Evolutionary conservation across 2,329 filamentous ascomycete species (phyloP).

Genomic region (Amylocarpus encephaloides): DNA sequence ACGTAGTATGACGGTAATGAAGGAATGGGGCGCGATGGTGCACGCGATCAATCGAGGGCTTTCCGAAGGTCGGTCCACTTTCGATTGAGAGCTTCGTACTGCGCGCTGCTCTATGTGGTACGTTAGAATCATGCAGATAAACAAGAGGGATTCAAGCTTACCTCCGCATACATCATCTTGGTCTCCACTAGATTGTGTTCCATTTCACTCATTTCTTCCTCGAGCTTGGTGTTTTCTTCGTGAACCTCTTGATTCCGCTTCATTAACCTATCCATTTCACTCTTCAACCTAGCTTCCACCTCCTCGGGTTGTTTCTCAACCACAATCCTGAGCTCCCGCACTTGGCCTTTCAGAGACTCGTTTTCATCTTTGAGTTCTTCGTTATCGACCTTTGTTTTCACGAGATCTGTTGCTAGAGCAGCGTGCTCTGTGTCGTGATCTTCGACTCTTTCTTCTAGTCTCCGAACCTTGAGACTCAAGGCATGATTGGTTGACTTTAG

Average conservation of each 20-base stretch:
- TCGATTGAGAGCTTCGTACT: conserved; percentile 65
- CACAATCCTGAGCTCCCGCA: conserved; percentile 75
- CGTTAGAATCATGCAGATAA: conserved; percentile 9
- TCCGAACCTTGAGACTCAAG: conserved; percentile 70
- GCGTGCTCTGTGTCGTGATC: conserved; percentile 87
- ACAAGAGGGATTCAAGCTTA: conserved; percentile 42
- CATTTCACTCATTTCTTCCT: conserved; percentile 86
- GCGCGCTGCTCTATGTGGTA: conserved; percentile 54
- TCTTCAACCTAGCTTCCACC: conserved; percentile 72
- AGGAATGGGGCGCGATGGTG: not conserved
- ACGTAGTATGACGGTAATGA: not conserved
- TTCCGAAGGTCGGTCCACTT: conserved; percentile 70
- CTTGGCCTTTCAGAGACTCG: conserved; percentile 78
- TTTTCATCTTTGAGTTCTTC: conserved; percentile 84
- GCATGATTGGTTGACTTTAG: conserved; percentile 61
- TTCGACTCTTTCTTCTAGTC: conserved; percentile 81
- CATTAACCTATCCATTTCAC: conserved; percentile 88
- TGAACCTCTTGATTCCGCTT: conserved; percentile 88
- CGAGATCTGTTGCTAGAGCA: conserved; percentile 81
- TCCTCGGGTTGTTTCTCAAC: conserved; percentile 87
- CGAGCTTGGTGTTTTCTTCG: conserved; percentile 80
- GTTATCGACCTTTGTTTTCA: conserved; percentile 89
- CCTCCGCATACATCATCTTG: conserved; percentile 94
- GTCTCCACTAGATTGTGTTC: conserved; percentile 88
- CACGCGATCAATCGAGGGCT: conserved; percentile 36